Evolutionary conservation across 768 basidiomycete genomes (phyloP).

Genomic region (Lactifluus echinatus): DNA sequence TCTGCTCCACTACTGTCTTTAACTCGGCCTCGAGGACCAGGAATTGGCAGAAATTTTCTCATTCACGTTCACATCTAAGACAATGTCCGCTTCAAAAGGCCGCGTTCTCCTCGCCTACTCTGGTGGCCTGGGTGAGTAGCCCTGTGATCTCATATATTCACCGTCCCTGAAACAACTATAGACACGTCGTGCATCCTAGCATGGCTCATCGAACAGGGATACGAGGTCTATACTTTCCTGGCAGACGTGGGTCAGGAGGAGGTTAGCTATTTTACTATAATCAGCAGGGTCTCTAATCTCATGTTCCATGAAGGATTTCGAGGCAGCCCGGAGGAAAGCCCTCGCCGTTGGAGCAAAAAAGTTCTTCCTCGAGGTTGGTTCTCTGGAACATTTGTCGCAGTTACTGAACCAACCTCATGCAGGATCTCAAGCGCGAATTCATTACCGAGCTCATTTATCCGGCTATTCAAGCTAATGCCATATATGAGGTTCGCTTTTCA

Average conservation of each 20-base stretch:
- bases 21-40: neutral
- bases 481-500: conserved; percentile 70
- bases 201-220: conserved; percentile 97
- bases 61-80: neutral
- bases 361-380: conserved; percentile 82
- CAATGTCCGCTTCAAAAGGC: conserved; percentile 50
- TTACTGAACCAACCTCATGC: neutral
- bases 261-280: conserved; percentile 32
- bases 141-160: neutral
- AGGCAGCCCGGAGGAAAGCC: conserved; percentile 84
- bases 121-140: conserved; percentile 81
- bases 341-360: conserved; percentile 89
- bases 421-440: conserved; percentile 95
- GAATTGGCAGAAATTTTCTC: neutral
- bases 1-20: neutral
- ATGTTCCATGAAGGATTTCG: conserved; percentile 63
- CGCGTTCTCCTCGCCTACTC: conserved; percentile 97
- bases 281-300: conserved; percentile 12
- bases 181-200: conserved; percentile 99
- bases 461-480: conserved; percentile 95
- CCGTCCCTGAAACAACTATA: conserved; percentile 25
- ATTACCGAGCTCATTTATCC: conserved; percentile 96
- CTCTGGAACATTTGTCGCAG: neutral
- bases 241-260: conserved; percentile 92
- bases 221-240: conserved; percentile 97